Evolutionary conservation across 768 basidiomycete genomes (phyloP).

Genomic region (Sarcomyxa edulis): DNA sequence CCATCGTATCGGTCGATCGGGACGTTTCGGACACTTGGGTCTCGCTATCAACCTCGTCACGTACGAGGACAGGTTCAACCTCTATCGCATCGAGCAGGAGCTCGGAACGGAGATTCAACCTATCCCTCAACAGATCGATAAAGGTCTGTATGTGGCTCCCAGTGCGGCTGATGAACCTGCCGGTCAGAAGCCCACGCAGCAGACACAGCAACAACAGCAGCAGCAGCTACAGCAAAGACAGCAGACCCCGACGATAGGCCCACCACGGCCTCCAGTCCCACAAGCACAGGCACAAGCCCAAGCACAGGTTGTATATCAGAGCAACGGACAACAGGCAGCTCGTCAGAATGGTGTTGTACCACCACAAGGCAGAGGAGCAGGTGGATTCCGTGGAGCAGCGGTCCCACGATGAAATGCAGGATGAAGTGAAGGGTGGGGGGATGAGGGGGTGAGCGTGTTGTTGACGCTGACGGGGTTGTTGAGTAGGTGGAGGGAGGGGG

Average conservation of each 20-base stretch:
- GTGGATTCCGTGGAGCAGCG: slow-evolving; percentile 2
- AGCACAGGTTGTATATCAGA: slow-evolving; percentile 28
- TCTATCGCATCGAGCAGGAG: slow-evolving; percentile 98
- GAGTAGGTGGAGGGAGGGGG: background rate
- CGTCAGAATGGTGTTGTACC: slow-evolving; percentile 18
- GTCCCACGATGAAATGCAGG: background rate
- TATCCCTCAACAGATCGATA: slow-evolving; percentile 89
- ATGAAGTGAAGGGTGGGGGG: background rate
- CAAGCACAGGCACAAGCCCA: slow-evolving; percentile 19
- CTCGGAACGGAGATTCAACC: slow-evolving; percentile 97
- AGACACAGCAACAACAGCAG: slow-evolving; percentile 25
- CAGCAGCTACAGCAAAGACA: slow-evolving; percentile 31
- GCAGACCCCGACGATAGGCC: slow-evolving; percentile 13
- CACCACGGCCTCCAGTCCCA: slow-evolving; percentile 12
- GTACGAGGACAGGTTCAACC: slow-evolving; percentile 95
- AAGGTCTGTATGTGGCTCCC: slow-evolving; percentile 89
- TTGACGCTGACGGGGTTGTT: background rate
- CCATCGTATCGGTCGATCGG: slow-evolving; percentile 96
- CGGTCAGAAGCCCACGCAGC: slow-evolving; percentile 24
- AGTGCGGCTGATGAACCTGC: slow-evolving; percentile 39
- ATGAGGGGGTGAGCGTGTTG: background rate
- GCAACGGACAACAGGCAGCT: slow-evolving; percentile 23
- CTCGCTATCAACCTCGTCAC: slow-evolving; percentile 98
- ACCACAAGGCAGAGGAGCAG: slow-evolving; percentile 6
- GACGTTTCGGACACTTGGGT: slow-evolving; percentile 95